phyloP scores from a whole-genome alignment of 805 yeast species.

The Pichia sporocuriosa region DNA sequence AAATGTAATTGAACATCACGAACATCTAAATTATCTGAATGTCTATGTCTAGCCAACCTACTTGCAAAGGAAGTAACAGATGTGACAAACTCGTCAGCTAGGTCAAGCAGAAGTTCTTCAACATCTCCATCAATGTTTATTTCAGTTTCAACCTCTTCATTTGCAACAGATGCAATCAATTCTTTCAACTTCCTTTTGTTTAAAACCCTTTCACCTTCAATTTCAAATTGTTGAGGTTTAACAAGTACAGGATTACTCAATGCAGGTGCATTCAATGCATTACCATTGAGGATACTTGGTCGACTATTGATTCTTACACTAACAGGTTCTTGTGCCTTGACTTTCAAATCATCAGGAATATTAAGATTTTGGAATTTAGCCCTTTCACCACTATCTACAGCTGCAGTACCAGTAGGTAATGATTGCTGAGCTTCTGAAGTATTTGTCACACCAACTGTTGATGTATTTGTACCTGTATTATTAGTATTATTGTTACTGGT shows the following conservation, averaged over 20 bases:
- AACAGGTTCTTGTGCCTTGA: constrained; percentile 60
- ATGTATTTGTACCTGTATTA: constrained; percentile 4
- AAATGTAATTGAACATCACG: constrained; percentile 87
- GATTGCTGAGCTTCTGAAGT: neutral
- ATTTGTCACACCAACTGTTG: neutral
- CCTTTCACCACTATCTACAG: neutral
- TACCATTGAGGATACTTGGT: constrained; percentile 81
- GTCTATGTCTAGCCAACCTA: constrained; percentile 89
- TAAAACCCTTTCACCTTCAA: constrained; percentile 74
- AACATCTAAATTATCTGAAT: constrained; percentile 78
- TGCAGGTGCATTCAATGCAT: constrained; percentile 63
- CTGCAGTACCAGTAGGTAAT: neutral
- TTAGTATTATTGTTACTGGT: too few species aligned
- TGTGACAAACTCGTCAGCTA: constrained; percentile 92
- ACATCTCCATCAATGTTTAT: constrained; percentile 92
- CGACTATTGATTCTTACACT: constrained; percentile 55
- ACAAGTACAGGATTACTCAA: constrained; percentile 69
- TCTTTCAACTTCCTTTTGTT: constrained; percentile 87
- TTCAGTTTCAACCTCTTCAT: constrained; percentile 87
- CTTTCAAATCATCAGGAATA: constrained; percentile 61
- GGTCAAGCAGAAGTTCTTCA: constrained; percentile 80
- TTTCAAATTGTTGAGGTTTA: constrained; percentile 75
- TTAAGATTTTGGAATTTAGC: constrained; percentile 59
- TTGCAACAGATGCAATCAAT: constrained; percentile 72
- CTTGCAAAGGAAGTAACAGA: constrained; percentile 92